Conservation (phyloP, 495 filamentous ascomycete species). For the Penicillium samsonianum region DNA sequence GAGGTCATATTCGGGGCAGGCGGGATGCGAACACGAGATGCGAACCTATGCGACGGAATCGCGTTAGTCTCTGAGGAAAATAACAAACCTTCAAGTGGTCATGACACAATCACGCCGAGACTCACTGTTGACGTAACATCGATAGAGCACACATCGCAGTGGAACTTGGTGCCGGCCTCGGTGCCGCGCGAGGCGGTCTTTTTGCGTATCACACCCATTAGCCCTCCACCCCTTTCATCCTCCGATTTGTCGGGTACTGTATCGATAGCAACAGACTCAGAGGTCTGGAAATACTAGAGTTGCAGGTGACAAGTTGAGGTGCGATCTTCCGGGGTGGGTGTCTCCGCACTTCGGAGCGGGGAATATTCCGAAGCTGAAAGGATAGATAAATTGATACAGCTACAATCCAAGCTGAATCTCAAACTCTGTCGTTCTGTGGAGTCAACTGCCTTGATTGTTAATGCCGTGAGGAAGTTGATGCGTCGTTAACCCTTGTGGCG, state of each 20-base stretch:
- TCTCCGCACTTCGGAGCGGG: slow-evolving; percentile 28
- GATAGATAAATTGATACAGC: background rate
- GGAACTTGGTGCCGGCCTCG: slow-evolving; percentile 90
- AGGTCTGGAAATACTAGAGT: slow-evolving; percentile 22
- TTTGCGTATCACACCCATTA: slow-evolving; percentile 96
- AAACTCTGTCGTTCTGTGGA: background rate
- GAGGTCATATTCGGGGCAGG: slow-evolving; percentile 92
- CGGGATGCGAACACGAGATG: slow-evolving; percentile 80
- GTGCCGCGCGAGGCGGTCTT: slow-evolving; percentile 87
- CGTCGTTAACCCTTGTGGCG: slow-evolving; percentile 15
- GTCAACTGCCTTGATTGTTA: background rate
- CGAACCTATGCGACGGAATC: slow-evolving; percentile 64
- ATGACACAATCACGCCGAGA: background rate
- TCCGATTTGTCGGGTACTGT: slow-evolving; percentile 41
- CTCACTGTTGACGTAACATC: slow-evolving; percentile 94
- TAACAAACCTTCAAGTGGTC: background rate
- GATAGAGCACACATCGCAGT: slow-evolving; percentile 92
- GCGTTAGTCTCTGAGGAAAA: slow-evolving; percentile 6
- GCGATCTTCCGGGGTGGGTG: slow-evolving; percentile 26
- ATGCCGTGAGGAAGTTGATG: slow-evolving; percentile 1
- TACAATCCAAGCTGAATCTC: background rate
- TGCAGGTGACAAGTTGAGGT: slow-evolving; percentile 15
- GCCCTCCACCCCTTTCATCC: slow-evolving; percentile 43
- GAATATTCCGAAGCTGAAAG: slow-evolving; percentile 1
- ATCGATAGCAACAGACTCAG: slow-evolving; percentile 35